A percentile compares a stretch with the other conserved stretches of the same genome.
Conservation (phyloP, 1,139 yeast species). For the Meyerozyma guilliermondii region DNA sequence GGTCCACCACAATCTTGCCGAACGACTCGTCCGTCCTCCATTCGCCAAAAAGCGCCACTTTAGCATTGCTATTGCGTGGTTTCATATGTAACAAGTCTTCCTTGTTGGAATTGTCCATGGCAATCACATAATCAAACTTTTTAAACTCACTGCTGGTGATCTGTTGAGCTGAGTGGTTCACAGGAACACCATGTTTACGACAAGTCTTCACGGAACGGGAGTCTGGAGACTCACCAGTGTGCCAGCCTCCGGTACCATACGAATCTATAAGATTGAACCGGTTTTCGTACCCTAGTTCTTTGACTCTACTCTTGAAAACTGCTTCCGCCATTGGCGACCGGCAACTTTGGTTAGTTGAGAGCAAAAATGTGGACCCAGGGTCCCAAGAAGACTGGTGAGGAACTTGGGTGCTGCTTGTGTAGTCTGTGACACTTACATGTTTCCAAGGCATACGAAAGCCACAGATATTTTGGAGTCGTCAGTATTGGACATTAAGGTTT, state of each 20-base stretch:
- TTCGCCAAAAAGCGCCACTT: conserved; percentile 67
- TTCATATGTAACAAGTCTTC: conserved; percentile 52
- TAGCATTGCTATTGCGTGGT: conserved; percentile 51
- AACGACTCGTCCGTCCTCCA: conserved; percentile 52
- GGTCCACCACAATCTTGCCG: conserved; percentile 70
- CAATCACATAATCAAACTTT: conserved; percentile 75
- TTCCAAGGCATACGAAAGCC: conserved; percentile 89
- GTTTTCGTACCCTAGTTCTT: conserved; percentile 36
- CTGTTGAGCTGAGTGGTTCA: conserved; percentile 72
- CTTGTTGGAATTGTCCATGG: conserved; percentile 75
- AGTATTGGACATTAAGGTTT: conserved; percentile 14
- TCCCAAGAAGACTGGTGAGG: too few relatives aligned
- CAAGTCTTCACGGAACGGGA: conserved; percentile 68
- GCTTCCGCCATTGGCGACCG: conserved; percentile 99
- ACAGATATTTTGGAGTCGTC: conserved; percentile 46
- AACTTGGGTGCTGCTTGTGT: too few relatives aligned
- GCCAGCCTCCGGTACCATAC: conserved; percentile 85
- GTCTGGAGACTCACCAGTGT: conserved; percentile 80
- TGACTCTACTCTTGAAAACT: conserved; percentile 64
- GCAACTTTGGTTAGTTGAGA: conserved; percentile 44
- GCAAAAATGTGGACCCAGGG: too few relatives aligned
- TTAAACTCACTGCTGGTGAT: conserved; percentile 53
- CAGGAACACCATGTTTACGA: conserved; percentile 65
- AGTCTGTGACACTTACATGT: conserved; percentile 51
- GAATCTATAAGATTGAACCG: conserved; percentile 63